Evolutionary conservation across 495 filamentous ascomycete genomes (phyloP), one percentile per base, ranked within the genome.

Genomic region (Chaetomidium leptoderma): DNA sequence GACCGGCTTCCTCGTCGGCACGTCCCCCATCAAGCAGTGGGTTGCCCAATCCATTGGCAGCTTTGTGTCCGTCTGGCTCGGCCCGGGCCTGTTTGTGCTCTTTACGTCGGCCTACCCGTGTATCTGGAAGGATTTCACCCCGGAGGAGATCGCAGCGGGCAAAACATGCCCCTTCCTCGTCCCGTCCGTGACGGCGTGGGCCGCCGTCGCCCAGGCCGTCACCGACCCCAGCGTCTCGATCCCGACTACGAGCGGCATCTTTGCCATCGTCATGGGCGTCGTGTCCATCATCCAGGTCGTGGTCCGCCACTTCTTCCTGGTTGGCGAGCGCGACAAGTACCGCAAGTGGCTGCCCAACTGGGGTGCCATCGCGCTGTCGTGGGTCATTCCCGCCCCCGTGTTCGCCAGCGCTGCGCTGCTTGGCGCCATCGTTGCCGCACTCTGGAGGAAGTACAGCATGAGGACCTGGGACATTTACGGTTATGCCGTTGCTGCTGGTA

Each of bases 41-140:
- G 74, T 81, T 47, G 84, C 84, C 0, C 85, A 87, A 68, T 75
- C 74, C 19, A 66, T 85, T 24, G 85, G 85, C 42, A 79, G 77
- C 9, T 72, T 87, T 42, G 74, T 85, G 33, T 76, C 82, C 19
- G 74, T 86, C 55, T 87, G 84, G 71, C 70, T 87, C 26, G 80
- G 83, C 6, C 82, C 83, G 0, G 81, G 78, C 30, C 78, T 87
- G 64, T 87, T 84, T 62, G 75, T 83, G 40, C 78, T 87, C 55
- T 87, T 87, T 68, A 76, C 78, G 19, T 76, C 76, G 19, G 85
- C 85, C 4, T 87, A 87, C 66, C 85, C 85, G 0, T 87, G 84
- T 66, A 83, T 86, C 63, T 74, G 52, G 51, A 33, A 59, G 19
- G n/a, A n/a, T n/a, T 51, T 26, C 7, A 21, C 30, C 24, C 29